A percentile compares a stretch with the other conserved stretches of the same genome.
Evolutionary conservation across 2,329 filamentous ascomycete species (phyloP).

Genomic region (Cordyceps farinosa): DNA sequence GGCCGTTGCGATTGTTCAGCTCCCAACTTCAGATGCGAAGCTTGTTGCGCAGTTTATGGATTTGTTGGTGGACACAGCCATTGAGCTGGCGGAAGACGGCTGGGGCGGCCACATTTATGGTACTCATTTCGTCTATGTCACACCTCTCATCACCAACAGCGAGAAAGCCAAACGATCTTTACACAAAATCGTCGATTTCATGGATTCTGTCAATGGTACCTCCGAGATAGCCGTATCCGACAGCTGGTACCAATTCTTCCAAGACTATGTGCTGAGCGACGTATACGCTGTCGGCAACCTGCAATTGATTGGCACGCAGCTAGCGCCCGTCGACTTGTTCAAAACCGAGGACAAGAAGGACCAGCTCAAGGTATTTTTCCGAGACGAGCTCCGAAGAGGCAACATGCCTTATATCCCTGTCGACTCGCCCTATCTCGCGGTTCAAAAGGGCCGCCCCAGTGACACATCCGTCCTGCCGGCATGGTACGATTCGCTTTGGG

Average conservation of each 20-base stretch:
- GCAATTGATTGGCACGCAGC: conserved; percentile 19
- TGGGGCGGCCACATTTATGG: conserved; percentile 24
- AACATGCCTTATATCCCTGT: conserved; percentile 20
- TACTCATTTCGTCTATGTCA: conserved; percentile 19
- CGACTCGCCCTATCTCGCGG: conserved; percentile 15
- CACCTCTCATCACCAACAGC: conserved; percentile 7
- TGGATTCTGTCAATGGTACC: not conserved
- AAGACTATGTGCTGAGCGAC: conserved; percentile 17
- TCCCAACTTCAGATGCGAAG: not conserved
- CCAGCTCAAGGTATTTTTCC: conserved; percentile 17
- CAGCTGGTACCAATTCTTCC: conserved; percentile 19
- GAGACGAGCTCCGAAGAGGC: conserved; percentile 15
- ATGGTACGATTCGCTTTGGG: conserved; percentile 22
- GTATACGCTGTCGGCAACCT: conserved; percentile 19
- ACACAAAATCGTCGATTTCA: conserved; percentile 5
- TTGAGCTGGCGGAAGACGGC: conserved; percentile 20
- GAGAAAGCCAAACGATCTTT: conserved; percentile 9
- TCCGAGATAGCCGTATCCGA: conserved; percentile 13
- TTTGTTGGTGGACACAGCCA: conserved; percentile 19
- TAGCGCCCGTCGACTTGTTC: conserved; percentile 17
- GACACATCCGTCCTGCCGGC: conserved; percentile 20
- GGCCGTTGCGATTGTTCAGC: not conserved
- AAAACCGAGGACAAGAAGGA: not conserved
- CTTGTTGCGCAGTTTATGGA: conserved; percentile 16
- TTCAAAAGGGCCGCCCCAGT: not conserved